A percentile compares a stretch with the other conserved stretches of the same genome.
Evolutionary conservation across 306 rosid species (phyloP).

Genomic region (Gillenia trifoliata): DNA sequence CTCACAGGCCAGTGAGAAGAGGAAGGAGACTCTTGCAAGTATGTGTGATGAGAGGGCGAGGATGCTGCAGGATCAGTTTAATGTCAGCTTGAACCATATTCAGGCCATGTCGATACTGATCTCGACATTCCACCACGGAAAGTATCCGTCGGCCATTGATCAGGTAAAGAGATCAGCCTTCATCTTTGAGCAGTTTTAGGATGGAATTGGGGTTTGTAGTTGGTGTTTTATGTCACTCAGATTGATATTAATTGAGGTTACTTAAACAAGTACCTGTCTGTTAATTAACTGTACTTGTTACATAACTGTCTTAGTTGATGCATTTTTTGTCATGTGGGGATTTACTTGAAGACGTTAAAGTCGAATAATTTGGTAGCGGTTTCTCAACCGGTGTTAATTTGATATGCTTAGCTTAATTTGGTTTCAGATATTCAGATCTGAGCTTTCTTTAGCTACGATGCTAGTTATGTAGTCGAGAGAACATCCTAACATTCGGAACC

Average conservation of each 20-base stretch:
- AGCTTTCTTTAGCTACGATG: conserved; percentile 7
- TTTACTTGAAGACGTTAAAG: background rate
- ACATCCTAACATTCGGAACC: conserved; percentile 36
- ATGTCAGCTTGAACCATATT: conserved; percentile 94
- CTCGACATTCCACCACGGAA: conserved; percentile 88
- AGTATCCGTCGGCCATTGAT: conserved; percentile 77
- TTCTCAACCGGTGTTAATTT: background rate
- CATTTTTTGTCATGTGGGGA: background rate
- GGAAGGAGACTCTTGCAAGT: conserved; percentile 78
- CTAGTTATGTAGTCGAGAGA: conserved; percentile 10
- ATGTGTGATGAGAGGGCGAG: conserved; percentile 98
- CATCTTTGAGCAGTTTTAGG: conserved; percentile 5
- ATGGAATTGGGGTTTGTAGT: no score
- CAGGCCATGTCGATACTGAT: conserved; percentile 96
- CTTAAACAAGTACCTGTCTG: background rate
- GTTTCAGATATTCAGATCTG: conserved; percentile 17
- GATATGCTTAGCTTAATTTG: conserved; percentile 12
- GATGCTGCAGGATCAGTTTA: conserved; percentile 95
- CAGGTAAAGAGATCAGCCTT: conserved; percentile 55
- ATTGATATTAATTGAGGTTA: background rate
- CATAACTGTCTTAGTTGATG: background rate
- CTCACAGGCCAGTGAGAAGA: conserved; percentile 67
- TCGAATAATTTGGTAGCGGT: conserved; percentile 1
- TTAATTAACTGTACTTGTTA: background rate
- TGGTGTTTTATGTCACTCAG: background rate